Conservation (phyloP, 192 early-diverging fungal species). For the Coemansia sp. region DNA sequence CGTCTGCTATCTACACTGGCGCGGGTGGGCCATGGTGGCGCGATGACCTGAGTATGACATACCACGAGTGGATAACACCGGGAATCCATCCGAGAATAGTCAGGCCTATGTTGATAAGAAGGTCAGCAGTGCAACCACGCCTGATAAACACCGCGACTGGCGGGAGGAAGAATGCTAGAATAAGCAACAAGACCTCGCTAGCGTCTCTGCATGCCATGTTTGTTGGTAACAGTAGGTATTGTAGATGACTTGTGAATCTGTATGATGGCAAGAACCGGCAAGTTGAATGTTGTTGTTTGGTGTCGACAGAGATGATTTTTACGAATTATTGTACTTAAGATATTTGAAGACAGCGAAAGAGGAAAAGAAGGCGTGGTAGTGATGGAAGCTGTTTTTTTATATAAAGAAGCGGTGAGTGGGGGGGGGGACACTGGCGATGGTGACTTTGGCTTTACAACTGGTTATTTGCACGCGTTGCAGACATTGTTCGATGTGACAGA, state of each 20-base stretch:
- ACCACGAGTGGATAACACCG: conserved; percentile 67
- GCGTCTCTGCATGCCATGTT: conserved; percentile 18
- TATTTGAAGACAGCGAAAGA: neutral
- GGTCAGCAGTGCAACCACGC: conserved; percentile 57
- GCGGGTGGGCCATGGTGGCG: neutral
- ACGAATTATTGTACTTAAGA: neutral
- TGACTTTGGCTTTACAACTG: neutral
- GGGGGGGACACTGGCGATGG: neutral
- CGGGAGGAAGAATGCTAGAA: conserved; percentile 58
- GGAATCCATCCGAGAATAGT: conserved; percentile 69
- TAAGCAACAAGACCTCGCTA: conserved; percentile 30
- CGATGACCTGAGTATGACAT: conserved; percentile 50
- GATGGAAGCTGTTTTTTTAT: neutral
- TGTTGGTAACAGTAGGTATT: too few relatives aligned
- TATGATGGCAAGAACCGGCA: too few relatives aligned
- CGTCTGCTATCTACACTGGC: too few relatives aligned
- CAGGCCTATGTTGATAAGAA: conserved; percentile 69
- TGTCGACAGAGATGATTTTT: neutral
- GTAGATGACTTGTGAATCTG: too few relatives aligned
- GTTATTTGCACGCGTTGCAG: neutral
- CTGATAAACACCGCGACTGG: conserved; percentile 66
- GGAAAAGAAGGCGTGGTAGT: neutral
- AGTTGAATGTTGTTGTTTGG: too few relatives aligned
- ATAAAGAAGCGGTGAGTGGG: neutral
- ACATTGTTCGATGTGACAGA: neutral